Base-by-base conservation (phyloP, 441 rosid genomes). In the Mallotus repandus region DNA sequence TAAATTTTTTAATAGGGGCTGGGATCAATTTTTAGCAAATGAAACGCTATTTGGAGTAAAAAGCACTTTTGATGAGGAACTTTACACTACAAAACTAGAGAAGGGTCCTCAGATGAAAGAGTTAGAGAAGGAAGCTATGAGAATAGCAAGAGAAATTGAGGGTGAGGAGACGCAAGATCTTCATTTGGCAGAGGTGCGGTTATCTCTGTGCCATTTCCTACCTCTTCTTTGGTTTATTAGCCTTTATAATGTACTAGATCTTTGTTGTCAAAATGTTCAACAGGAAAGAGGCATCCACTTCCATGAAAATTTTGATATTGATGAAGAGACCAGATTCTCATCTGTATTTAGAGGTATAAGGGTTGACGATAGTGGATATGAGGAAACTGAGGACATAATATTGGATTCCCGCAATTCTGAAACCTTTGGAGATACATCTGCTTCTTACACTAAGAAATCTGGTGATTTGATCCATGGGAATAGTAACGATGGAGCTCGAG, bases 121-220 rank as follows among this genome's bases (percentile, higher is more conserved):
- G 60, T 71, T 82, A 85, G 98, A 94, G 86, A 90, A 78, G 84
- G 84, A 89, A 85, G 98, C 99, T 70, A 60, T 18, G 69, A 89
- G 96, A 76, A 89, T 96, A 72, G 98, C 99, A 12, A 86, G 84
- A 82, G 99, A 94, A 88, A 94, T 96, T 71, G 97, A 88, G 90
- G 89, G 95, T 46, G 98, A 96, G 80, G 94, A 84, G 18, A 94
- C 98, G 22, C 79, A 79, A 64, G 98, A 96, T 81, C 92, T 86
- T 87, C 99, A 94, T 83, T 80, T 91, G 76, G 95, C 97, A 45
- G 98, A 96, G 93, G 98, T 89, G 74, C 66, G 70, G 48, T 75
- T 80, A 38, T 71, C 56, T 57, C 57, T 21, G 11, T 76, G 43
- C 60, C 58, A 64, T 66, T 43, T 64, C 58, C 38, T 66, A 29